Conservation (phyloP, 768 basidiomycete species). For the Leccinum variicolor region DNA sequence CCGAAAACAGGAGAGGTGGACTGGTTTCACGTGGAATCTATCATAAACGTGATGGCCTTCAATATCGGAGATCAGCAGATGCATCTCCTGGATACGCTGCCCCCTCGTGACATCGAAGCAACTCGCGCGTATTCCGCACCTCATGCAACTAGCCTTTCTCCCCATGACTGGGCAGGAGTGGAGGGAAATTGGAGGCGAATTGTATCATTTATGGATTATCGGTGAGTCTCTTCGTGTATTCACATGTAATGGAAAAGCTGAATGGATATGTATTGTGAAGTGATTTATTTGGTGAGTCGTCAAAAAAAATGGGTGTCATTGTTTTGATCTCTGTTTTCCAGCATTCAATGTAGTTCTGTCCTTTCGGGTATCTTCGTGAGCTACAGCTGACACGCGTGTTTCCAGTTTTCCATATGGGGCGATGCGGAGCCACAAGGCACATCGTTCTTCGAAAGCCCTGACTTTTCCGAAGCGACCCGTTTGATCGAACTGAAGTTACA, state of each 20-base stretch:
- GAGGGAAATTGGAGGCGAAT: slow-evolving; percentile 74
- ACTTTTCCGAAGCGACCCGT: slow-evolving; percentile 63
- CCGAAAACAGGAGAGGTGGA: slow-evolving; percentile 40
- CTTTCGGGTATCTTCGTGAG: not conserved
- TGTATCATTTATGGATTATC: slow-evolving; percentile 78
- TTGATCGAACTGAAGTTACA: slow-evolving; percentile 56
- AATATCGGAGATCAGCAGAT: slow-evolving; percentile 49
- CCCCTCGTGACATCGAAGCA: slow-evolving; percentile 50
- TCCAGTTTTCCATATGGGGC: slow-evolving; percentile 20
- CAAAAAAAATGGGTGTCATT: not conserved
- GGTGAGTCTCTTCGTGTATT: slow-evolving; percentile 35
- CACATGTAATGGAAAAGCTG: slow-evolving; percentile 32
- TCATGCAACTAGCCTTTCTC: slow-evolving; percentile 29
- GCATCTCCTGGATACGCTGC: slow-evolving; percentile 36
- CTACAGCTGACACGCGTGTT: slow-evolving; percentile 1
- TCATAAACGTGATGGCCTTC: slow-evolving; percentile 50
- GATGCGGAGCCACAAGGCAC: slow-evolving; percentile 18
- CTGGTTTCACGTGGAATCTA: slow-evolving; percentile 62
- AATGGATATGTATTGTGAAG: slow-evolving; percentile 7
- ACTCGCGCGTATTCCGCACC: slow-evolving; percentile 55
- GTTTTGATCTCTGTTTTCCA: slow-evolving; percentile 15
- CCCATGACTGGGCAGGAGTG: slow-evolving; percentile 69
- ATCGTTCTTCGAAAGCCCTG: slow-evolving; percentile 48
- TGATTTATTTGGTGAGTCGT: slow-evolving; percentile 24
- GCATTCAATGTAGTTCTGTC: slow-evolving; percentile 47